phyloP scores from a whole-genome alignment of 2,329 filamentous ascomycete species.

The Blumeria hordei region DNA sequence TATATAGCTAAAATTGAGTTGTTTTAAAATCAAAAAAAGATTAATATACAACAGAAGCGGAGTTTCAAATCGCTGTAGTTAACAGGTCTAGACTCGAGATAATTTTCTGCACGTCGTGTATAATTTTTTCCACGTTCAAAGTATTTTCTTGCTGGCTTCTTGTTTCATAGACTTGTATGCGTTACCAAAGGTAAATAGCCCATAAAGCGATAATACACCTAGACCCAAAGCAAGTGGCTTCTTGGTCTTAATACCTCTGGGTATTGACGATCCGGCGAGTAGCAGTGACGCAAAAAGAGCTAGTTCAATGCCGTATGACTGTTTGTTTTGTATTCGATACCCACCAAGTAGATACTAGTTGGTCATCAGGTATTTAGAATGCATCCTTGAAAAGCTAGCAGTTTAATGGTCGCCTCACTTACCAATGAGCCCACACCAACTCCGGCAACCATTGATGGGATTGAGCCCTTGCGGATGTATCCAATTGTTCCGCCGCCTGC shows the following conservation, averaged over 20 bases:
- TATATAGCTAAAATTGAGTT: too few relatives aligned
- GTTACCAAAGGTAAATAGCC: slow-evolving; percentile 55
- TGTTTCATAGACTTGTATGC: slow-evolving; percentile 22
- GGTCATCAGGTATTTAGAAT: neutral
- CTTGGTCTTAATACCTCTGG: slow-evolving; percentile 55
- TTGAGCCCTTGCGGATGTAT: slow-evolving; percentile 60
- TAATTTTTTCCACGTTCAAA: too few relatives aligned
- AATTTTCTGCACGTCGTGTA: too few relatives aligned
- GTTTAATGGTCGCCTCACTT: slow-evolving; percentile 7
- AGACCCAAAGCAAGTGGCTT: slow-evolving; percentile 71
- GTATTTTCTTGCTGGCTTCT: neutral
- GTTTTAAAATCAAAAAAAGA: too few relatives aligned
- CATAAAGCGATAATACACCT: slow-evolving; percentile 56
- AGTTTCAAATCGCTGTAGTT: too few relatives aligned
- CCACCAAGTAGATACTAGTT: slow-evolving; percentile 44
- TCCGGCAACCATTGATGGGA: slow-evolving; percentile 71
- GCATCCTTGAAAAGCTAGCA: too few relatives aligned
- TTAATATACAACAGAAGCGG: too few relatives aligned
- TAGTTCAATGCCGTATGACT: slow-evolving; percentile 67
- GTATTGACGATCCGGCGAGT: slow-evolving; percentile 62
- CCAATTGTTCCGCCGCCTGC: slow-evolving; percentile 72
- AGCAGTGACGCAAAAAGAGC: slow-evolving; percentile 73
- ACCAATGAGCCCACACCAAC: slow-evolving; percentile 51
- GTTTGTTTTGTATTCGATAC: slow-evolving; percentile 49
- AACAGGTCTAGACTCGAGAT: too few relatives aligned